These are phyloP conservation scores for Cercospora sp. DNA, from an alignment of 2,329 filamentous ascomycete species.

Conservation along the genomic window DNA sequence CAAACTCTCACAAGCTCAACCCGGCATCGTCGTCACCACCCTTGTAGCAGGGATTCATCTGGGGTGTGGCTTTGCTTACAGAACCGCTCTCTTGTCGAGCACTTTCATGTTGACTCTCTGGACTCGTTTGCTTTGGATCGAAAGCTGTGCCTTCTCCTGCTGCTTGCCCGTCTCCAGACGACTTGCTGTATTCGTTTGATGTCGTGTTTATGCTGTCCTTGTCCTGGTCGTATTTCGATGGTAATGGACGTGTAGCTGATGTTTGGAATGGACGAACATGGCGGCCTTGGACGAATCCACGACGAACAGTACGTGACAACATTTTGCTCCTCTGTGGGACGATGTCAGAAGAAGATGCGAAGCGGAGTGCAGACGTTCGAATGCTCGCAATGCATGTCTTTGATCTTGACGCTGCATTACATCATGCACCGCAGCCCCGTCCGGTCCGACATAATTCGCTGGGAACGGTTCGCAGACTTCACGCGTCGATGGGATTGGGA, in stretches of 20 bases:
- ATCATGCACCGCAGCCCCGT: neutral
- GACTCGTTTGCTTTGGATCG: slow-evolving; percentile 65
- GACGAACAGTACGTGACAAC: slow-evolving; percentile 18
- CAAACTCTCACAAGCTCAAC: neutral
- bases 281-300: slow-evolving; percentile 14
- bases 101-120: slow-evolving; percentile 57
- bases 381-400: neutral
- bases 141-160: slow-evolving; percentile 64
- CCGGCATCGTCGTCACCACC: neutral
- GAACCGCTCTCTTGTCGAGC: slow-evolving; percentile 39
- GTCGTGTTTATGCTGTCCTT: slow-evolving; percentile 64
- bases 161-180: slow-evolving; percentile 62
- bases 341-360: neutral
- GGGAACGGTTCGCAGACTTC: neutral
- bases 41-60: slow-evolving; percentile 4
- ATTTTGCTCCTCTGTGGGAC: slow-evolving; percentile 5
- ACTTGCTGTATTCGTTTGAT: slow-evolving; percentile 66
- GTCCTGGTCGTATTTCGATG: slow-evolving; percentile 48
- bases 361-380: neutral
- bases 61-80: slow-evolving; percentile 14
- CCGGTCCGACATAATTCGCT: neutral
- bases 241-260: slow-evolving; percentile 30
- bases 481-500: neutral
- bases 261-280: slow-evolving; percentile 25
- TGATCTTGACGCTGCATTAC: slow-evolving; percentile 3